These are phyloP conservation scores for Pestalotiopsis sp. DNA, from an alignment of 2,329 filamentous ascomycete species.

Conservation along the genomic window DNA sequence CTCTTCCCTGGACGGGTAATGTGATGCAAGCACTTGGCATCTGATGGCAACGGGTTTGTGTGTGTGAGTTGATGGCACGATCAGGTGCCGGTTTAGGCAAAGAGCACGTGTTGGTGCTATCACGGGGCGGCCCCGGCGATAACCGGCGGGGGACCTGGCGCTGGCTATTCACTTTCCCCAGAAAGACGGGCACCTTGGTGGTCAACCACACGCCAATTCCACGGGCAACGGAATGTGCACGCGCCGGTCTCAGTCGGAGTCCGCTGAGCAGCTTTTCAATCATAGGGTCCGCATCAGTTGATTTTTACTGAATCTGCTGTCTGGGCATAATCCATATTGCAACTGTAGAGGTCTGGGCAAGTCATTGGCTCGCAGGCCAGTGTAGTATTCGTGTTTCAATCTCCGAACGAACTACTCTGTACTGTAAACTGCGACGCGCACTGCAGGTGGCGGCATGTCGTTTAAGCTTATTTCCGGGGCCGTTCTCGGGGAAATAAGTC, in stretches of 20 bases:
- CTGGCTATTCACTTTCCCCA: neutral
- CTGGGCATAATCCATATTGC: neutral
- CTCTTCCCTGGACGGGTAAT: neutral
- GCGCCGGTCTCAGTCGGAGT: conserved; percentile 13
- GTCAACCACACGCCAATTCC: neutral
- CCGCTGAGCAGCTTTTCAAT: neutral
- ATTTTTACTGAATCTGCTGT: neutral
- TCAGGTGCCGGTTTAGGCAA: conserved; percentile 12
- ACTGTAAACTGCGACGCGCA: neutral
- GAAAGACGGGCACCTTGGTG: neutral
- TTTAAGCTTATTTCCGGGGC: neutral
- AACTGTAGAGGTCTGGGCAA: neutral
- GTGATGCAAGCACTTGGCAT: conserved; percentile 1
- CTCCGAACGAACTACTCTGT: neutral
- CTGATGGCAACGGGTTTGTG: conserved; percentile 5
- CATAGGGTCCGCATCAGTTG: neutral
- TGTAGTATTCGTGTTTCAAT: neutral
- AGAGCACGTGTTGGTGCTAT: conserved; percentile 3
- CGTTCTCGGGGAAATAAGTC: neutral
- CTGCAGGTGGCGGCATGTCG: neutral
- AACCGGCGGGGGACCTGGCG: neutral
- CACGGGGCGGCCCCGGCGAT: neutral
- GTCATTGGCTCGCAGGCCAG: neutral
- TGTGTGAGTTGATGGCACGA: conserved; percentile 5
- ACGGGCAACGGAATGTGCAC: neutral